Evolutionary conservation across 345 rosid species (phyloP), one percentile per base, ranked within the genome.

Genomic region (Hypericum androsaemum): DNA sequence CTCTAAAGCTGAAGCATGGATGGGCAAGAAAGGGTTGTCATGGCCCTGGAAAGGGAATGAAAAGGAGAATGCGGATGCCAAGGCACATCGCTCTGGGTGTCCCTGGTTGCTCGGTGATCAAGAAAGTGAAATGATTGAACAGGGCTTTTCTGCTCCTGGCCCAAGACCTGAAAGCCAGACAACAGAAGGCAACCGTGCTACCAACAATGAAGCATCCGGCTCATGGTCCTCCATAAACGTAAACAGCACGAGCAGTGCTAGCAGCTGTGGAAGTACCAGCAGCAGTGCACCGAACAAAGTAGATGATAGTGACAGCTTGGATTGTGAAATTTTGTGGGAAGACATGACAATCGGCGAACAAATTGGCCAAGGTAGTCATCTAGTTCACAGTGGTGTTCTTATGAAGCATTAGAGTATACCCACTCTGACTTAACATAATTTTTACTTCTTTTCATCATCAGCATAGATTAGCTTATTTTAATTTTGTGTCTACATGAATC

Each of bases 1-100:
- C 56, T 77, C 89, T 42, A 89, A 76, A 64, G 95, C 97, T 40
- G 92, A 83, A 73, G 92, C 84, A 53, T 83, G 90, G 92, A 81
- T 92, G 63, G 83, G 71, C 57, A 85, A 74, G 81, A 85, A 80
- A 66, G 94, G 95, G 32, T 55, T 92, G 56, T 65, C 95, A 37
- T 92, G 96, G 97, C 98, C 95, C 35, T 92, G 95, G 98, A 92
- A 80, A 70, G 94, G 86, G 63, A 81, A 77, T 61, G 98, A 80
- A 68, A 77, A 40, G 58, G 97, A 81, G 64, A 80, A 63, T 53
- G 62, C 73, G 35, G 95, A 88, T 52, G 73, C 65, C 64, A 81
- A 54, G 62, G 62, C 71, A 58, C 58, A 61, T 50, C 73, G 64
- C 60, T 76, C 82, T 13, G 69, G 58, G 52, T 78, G 80, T 81